Conservation (phyloP, 192 early-diverging fungal genomes). For the Diversispora epigaea region DNA sequence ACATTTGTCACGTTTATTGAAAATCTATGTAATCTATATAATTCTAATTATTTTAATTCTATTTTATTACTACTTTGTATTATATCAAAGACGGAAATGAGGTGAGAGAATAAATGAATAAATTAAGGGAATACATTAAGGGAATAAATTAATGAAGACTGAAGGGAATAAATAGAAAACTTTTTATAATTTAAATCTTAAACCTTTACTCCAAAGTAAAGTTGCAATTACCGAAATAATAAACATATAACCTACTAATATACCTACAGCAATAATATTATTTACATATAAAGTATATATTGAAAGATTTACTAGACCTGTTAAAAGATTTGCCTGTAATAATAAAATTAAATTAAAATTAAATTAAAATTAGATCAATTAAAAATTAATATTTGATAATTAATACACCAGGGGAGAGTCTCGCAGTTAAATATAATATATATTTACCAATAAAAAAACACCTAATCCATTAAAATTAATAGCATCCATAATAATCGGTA, state of each 20-base stretch:
- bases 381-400: constrained; percentile 6
- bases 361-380: constrained; percentile 3
- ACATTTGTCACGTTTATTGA: too few relatives aligned
- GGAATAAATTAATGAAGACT: too few relatives aligned
- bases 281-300: constrained; percentile 73
- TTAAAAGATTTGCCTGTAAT: constrained; percentile 79
- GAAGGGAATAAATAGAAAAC: too few relatives aligned
- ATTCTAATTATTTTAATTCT: too few relatives aligned
- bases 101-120: too few relatives aligned
- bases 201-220: constrained; percentile 37
- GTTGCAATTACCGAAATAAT: constrained; percentile 43
- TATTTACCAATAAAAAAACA: constrained; percentile 74
- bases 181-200: constrained; percentile 40
- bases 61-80: too few relatives aligned
- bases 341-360: not conserved
- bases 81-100: too few relatives aligned
- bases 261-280: constrained; percentile 39
- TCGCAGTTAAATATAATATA: not conserved
- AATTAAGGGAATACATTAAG: too few relatives aligned
- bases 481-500: constrained; percentile 62
- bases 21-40: too few relatives aligned
- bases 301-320: constrained; percentile 80
- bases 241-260: constrained; percentile 57
- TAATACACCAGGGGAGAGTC: not conserved
- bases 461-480: constrained; percentile 82